Conservation (phyloP, 129 eudicot genomes). For the Rutidosis leptorrhynchoides region DNA sequence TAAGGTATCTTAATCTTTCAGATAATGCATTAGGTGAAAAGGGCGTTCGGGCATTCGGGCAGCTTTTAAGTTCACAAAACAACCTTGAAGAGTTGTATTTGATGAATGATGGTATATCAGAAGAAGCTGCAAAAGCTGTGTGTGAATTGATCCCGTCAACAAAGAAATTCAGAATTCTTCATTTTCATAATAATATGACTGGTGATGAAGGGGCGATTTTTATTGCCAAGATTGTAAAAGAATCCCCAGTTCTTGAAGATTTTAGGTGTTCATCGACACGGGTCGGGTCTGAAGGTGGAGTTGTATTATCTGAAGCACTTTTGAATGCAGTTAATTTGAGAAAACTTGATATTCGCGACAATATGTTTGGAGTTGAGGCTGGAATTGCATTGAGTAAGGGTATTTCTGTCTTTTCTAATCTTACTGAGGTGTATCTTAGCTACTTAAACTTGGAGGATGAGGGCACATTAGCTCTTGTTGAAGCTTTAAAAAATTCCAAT, state of each 20-base stretch:
- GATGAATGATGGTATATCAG: conserved; percentile 45
- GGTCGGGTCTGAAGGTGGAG: conserved; percentile 55
- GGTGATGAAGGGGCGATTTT: conserved; percentile 30
- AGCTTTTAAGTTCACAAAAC: conserved; percentile 52
- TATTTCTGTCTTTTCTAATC: conserved; percentile 31
- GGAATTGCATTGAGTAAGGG: conserved; percentile 53
- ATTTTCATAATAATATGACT: conserved; percentile 16
- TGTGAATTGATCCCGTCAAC: conserved; percentile 18
- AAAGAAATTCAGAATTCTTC: conserved; percentile 14
- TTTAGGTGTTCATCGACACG: conserved; percentile 63
- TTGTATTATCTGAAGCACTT: conserved; percentile 52
- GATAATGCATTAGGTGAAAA: conserved; percentile 66
- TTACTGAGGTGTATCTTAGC: conserved; percentile 54
- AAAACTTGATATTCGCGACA: conserved; percentile 58
- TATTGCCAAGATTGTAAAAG: conserved; percentile 33
- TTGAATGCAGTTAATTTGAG: conserved; percentile 34
- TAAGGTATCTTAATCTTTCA: conserved; percentile 50
- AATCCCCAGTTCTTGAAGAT: conserved; percentile 47
- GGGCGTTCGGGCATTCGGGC: conserved; percentile 54
- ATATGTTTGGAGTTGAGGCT: conserved; percentile 61
- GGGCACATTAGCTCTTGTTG: conserved; percentile 41
- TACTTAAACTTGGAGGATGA: conserved; percentile 53
- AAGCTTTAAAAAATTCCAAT: conserved; percentile 41
- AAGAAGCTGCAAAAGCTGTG: conserved; percentile 12
- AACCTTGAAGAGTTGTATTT: conserved; percentile 62